A percentile compares a stretch with the other conserved stretches of the same genome.
Evolutionary conservation across 1,284 basidiomycete genomes (phyloP).

Genomic region (Takashimella tepidaria): DNA sequence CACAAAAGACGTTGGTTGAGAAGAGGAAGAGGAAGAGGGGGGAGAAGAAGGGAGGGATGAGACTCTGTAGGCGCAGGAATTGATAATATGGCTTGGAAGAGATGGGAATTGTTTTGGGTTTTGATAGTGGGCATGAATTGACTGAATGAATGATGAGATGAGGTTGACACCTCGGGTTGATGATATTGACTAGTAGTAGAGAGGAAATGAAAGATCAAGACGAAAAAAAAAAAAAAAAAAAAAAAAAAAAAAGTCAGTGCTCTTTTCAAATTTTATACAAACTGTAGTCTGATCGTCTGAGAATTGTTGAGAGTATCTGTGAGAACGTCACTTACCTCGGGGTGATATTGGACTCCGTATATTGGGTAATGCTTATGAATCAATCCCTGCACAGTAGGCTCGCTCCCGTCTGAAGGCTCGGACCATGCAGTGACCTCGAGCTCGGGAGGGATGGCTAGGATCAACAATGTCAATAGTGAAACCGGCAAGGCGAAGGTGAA

Average conservation of each 20-base stretch:
- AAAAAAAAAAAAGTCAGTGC: too few relatives aligned
- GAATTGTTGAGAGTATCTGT: too few relatives aligned
- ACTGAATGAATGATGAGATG: constrained; percentile 43
- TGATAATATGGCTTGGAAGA: constrained; percentile 26
- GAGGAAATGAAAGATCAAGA: too few relatives aligned
- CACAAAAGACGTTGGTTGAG: background rate
- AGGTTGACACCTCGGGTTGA: constrained; percentile 44
- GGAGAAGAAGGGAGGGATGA: constrained; percentile 13
- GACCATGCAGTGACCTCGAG: constrained; percentile 52
- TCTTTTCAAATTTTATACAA: too few relatives aligned
- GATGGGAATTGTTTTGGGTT: constrained; percentile 30
- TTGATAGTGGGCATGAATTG: constrained; percentile 29
- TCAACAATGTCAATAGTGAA: background rate
- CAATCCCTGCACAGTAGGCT: constrained; percentile 46
- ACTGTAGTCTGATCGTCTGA: too few relatives aligned
- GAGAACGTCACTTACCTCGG: constrained; percentile 55
- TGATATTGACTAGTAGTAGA: constrained; percentile 47
- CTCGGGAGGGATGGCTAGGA: constrained; percentile 46
- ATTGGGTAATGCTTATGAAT: constrained; percentile 64
- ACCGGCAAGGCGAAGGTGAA: background rate
- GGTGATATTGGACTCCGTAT: constrained; percentile 95
- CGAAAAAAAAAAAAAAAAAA: too few relatives aligned
- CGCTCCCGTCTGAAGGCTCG: constrained; percentile 22
- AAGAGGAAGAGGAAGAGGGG: constrained; percentile 11
- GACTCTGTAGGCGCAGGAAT: constrained; percentile 39